A percentile compares a stretch with the other conserved stretches of the same genome.
Conservation (phyloP, 2,329 filamentous ascomycete genomes). For the Nannizzia gypsea region DNA sequence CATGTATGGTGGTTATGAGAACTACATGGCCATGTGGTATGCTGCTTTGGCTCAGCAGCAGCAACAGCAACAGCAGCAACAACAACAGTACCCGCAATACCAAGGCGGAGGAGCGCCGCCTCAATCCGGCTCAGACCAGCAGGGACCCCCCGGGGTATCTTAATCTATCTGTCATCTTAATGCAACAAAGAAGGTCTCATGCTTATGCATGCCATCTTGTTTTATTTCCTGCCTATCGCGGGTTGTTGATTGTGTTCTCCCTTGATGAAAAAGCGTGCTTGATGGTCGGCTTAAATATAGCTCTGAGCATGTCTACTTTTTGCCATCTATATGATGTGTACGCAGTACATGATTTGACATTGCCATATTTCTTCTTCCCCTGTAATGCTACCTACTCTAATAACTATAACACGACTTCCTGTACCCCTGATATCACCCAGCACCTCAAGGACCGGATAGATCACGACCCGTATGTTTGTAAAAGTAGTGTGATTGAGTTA, state of each 20-base stretch:
- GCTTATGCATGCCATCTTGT: not conserved
- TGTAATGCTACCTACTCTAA: not conserved
- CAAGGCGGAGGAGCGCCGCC: conserved; percentile 13
- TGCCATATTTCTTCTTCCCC: not conserved
- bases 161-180: conserved; percentile 6
- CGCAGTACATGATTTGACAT: not conserved
- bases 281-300: not conserved
- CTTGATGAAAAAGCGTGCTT: not conserved
- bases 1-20: conserved; percentile 70
- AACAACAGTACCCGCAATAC: conserved; percentile 25
- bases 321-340: not conserved
- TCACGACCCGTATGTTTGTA: no score
- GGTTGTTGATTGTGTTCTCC: not conserved
- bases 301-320: not conserved
- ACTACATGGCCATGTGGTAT: conserved; percentile 71
- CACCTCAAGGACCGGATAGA: no score
- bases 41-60: conserved; percentile 51
- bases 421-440: not conserved
- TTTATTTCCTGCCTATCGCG: not conserved
- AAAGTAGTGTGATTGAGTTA: no score
- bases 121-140: conserved; percentile 20
- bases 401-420: not conserved
- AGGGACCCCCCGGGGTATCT: conserved; percentile 17
- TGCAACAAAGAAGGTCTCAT: not conserved
- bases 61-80: conserved; percentile 34